phyloP scores from a whole-genome alignment of 164 flowering plant species.

The Berberis thunbergii region DNA sequence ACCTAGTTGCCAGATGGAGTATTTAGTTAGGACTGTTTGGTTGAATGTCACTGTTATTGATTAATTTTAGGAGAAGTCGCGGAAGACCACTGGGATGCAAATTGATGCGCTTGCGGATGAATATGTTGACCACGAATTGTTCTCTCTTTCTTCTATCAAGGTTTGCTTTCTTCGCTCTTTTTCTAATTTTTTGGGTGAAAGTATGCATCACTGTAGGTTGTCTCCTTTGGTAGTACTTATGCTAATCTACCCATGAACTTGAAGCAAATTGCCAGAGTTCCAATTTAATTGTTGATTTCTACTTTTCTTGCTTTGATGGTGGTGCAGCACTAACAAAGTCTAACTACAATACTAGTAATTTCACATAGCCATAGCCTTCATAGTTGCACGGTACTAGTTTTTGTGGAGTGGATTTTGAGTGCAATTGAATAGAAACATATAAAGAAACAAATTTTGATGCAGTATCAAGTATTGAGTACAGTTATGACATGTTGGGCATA shows the following conservation, averaged over 20 bases:
- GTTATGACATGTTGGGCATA: too few species aligned
- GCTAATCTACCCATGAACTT: too few species aligned
- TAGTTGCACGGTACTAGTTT: background rate
- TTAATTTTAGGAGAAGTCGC: constrained; percentile 59
- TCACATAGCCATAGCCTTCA: background rate
- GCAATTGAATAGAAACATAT: background rate
- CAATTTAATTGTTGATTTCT: too few species aligned
- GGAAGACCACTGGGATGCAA: constrained; percentile 76
- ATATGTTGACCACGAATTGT: constrained; percentile 67
- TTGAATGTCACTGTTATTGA: constrained; percentile 1
- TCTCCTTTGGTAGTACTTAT: too few species aligned
- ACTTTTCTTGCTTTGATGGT: too few species aligned
- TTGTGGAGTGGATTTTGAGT: background rate
- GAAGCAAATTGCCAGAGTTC: too few species aligned
- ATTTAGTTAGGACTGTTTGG: background rate
- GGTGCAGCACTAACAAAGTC: background rate
- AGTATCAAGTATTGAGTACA: too few species aligned
- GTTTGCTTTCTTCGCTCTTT: constrained; percentile 20
- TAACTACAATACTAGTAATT: background rate
- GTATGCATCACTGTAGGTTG: too few species aligned
- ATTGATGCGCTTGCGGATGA: constrained; percentile 74
- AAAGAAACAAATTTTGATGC: too few species aligned
- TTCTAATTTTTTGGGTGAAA: background rate
- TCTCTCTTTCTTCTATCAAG: constrained; percentile 87
- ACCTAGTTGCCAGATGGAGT: too few species aligned